Percentiles rank a stretch among this genome's conserved stretches.
Evolutionary conservation across 305 asterid species (phyloP).

Genomic region (Stenogyne calaminthoides): DNA sequence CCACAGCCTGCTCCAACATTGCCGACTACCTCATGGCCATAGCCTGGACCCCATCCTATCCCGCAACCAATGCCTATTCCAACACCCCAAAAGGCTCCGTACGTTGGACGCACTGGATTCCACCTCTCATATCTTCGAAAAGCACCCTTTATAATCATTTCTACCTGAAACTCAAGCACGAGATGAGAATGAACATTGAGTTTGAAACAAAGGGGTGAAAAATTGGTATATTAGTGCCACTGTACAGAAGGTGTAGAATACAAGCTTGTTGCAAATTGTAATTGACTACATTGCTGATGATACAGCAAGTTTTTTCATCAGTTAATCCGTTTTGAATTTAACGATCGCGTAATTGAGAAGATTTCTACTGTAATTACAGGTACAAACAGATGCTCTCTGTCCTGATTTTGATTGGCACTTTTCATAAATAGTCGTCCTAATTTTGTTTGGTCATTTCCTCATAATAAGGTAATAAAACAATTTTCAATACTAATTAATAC

Average conservation of each 20-base stretch:
- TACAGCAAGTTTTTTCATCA: not conserved
- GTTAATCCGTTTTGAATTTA: not conserved
- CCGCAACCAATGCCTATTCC: slow-evolving; percentile 95
- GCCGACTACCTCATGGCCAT: slow-evolving; percentile 90
- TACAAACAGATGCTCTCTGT: not conserved
- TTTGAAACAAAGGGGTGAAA: not conserved
- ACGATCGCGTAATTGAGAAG: not conserved
- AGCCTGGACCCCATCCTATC: slow-evolving; percentile 98
- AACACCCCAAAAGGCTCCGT: slow-evolving; percentile 92
- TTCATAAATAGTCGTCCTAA: no score
- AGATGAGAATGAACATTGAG: not conserved
- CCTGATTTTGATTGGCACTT: no score
- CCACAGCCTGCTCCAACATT: slow-evolving; percentile 99
- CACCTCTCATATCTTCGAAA: slow-evolving; percentile 75
- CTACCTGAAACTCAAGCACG: slow-evolving; percentile 41
- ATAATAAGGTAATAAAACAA: no score
- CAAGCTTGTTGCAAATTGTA: not conserved
- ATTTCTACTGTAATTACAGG: not conserved
- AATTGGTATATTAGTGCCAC: not conserved
- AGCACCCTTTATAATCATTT: slow-evolving; percentile 83
- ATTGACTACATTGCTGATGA: not conserved
- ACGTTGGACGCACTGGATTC: slow-evolving; percentile 90
- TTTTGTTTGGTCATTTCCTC: no score
- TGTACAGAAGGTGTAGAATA: not conserved
- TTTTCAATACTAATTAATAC: no score